A percentile compares a stretch with the other conserved stretches of the same genome.
These are phyloP conservation scores for Eutypella sp. DNA, from an alignment of 2,329 filamentous ascomycete species.

Conservation along the genomic window DNA sequence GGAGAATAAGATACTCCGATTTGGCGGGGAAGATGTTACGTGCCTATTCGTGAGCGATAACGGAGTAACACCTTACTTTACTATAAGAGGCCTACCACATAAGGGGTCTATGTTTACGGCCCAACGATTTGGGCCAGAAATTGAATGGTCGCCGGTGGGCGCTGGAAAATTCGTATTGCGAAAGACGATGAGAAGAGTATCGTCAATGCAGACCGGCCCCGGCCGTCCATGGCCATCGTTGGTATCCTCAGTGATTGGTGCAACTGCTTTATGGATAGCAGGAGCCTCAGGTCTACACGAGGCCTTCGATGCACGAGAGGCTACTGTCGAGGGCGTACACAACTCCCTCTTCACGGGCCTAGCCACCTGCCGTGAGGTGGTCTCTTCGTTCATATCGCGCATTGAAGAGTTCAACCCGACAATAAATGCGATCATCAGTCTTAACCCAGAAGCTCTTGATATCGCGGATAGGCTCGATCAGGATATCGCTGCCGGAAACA, in stretches of 20 bases:
- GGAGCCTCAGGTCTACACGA: constrained; percentile 1
- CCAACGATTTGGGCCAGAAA: too few relatives aligned
- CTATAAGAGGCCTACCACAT: too few relatives aligned
- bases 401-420: constrained; percentile 52
- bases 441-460: constrained; percentile 39
- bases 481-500: constrained; percentile 40
- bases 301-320: constrained; percentile 49
- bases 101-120: too few relatives aligned
- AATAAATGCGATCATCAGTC: constrained; percentile 52
- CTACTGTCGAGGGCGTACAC: constrained; percentile 54
- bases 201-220: neutral
- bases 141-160: too few relatives aligned
- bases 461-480: constrained; percentile 47
- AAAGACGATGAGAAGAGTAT: neutral
- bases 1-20: too few relatives aligned
- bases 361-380: constrained; percentile 49
- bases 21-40: neutral
- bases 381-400: constrained; percentile 50
- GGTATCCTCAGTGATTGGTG: neutral
- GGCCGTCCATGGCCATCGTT: neutral
- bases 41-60: too few relatives aligned
- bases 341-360: constrained; percentile 46
- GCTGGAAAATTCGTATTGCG: too few relatives aligned
- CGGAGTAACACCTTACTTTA: neutral
- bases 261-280: neutral